phyloP scores from a whole-genome alignment of 1,284 basidiomycete species.

The Ganoderma lingzhi region DNA sequence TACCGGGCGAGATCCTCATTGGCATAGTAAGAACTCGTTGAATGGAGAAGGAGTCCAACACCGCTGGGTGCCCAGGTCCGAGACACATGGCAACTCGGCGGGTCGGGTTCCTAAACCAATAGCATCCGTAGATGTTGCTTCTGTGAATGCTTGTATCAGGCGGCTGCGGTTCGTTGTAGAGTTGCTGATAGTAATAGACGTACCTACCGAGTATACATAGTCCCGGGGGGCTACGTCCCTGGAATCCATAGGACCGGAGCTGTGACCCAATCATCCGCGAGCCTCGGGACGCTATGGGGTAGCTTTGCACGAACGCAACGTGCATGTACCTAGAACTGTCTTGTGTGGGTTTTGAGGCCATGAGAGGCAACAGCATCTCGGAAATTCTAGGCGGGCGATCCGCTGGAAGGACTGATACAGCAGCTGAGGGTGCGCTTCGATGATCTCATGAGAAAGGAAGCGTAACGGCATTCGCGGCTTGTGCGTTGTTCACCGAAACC shows the following conservation, averaged over 20 bases:
- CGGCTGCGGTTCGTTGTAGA: background rate
- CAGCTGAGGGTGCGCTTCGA: background rate
- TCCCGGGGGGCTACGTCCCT: background rate
- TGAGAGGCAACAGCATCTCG: background rate
- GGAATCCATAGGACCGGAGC: background rate
- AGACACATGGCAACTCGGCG: background rate
- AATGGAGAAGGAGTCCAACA: background rate
- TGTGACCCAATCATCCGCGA: constrained; percentile 3
- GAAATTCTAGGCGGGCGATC: background rate
- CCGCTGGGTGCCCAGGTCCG: background rate
- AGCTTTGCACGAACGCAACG: background rate
- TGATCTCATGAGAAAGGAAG: constrained; percentile 20
- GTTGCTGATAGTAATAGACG: background rate
- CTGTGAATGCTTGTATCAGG: background rate
- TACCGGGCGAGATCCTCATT: background rate
- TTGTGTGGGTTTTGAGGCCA: background rate
- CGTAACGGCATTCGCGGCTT: constrained; percentile 1
- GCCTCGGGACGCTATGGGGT: background rate
- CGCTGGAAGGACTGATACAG: background rate
- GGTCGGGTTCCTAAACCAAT: too few species aligned
- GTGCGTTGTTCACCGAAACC: background rate
- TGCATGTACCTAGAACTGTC: background rate
- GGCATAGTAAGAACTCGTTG: background rate
- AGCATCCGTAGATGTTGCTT: background rate
- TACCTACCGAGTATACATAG: background rate